Evolutionary conservation across 2,329 filamentous ascomycete species (phyloP).

Genomic region (Colletotrichum somersetense): DNA sequence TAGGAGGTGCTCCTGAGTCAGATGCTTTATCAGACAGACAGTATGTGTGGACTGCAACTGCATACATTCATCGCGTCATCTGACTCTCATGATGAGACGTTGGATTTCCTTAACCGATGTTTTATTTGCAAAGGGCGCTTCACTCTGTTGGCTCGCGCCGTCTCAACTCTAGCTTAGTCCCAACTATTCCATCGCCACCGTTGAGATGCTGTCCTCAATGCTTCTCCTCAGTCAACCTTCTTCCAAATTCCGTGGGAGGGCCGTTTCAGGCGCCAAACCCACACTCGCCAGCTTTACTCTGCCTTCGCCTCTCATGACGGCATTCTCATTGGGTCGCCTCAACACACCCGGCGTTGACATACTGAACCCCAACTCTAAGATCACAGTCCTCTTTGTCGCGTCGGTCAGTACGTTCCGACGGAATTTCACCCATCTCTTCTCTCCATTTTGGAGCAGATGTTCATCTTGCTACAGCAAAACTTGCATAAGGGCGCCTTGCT

Average conservation of each 20-base stretch:
- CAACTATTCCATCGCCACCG: constrained; percentile 21
- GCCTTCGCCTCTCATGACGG: constrained; percentile 31
- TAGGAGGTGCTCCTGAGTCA: constrained; percentile 15
- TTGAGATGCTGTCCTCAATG: constrained; percentile 42
- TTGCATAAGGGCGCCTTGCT: constrained; percentile 40
- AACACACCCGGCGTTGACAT: constrained; percentile 43
- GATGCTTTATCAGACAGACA: too few relatives aligned
- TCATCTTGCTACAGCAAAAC: constrained; percentile 42
- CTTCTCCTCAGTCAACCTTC: constrained; percentile 39
- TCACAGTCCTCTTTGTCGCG: constrained; percentile 29
- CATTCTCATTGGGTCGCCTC: constrained; percentile 43
- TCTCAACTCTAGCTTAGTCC: constrained; percentile 16
- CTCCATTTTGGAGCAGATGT: constrained; percentile 41
- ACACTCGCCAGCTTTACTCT: constrained; percentile 42
- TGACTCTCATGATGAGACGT: constrained; percentile 38
- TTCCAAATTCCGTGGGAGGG: constrained; percentile 40
- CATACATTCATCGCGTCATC: constrained; percentile 34
- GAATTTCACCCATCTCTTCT: constrained; percentile 40
- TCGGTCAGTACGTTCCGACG: constrained; percentile 9
- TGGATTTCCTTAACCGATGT: constrained; percentile 26
- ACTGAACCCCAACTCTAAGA: constrained; percentile 43
- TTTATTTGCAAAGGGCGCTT: not conserved
- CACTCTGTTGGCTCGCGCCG: constrained; percentile 2
- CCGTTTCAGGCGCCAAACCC: constrained; percentile 41
- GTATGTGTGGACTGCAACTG: constrained; percentile 6